A percentile compares a stretch with the other conserved stretches of the same genome.
phyloP scores from a whole-genome alignment of 1,139 yeast species.

The Waltiozyma solani region DNA sequence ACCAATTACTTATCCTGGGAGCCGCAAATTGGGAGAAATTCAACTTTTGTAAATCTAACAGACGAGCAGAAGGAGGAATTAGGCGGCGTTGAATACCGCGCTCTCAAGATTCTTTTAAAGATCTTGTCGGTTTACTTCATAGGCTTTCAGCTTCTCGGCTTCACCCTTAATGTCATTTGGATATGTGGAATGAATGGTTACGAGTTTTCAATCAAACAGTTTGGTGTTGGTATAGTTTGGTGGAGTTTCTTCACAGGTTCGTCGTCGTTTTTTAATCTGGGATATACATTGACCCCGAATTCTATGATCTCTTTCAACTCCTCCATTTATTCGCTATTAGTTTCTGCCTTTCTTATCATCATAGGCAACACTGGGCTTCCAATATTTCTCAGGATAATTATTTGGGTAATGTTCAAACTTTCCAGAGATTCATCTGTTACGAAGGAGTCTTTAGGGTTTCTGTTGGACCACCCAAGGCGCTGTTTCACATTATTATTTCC shows the following conservation, averaged over 20 bases:
- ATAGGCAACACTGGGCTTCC: constrained; percentile 96
- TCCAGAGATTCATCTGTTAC: constrained; percentile 57
- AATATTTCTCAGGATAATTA: constrained; percentile 60
- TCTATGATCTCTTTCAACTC: constrained; percentile 61
- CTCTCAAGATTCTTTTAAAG: constrained; percentile 65
- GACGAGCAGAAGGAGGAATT: constrained; percentile 85
- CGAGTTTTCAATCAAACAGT: constrained; percentile 30
- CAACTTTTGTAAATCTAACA: constrained; percentile 75
- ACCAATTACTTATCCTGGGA: constrained; percentile 75
- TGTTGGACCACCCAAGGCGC: constrained; percentile 93
- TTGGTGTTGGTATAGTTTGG: constrained; percentile 72
- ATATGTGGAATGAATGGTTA: constrained; percentile 36
- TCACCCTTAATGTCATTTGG: constrained; percentile 55
- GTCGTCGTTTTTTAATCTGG: constrained; percentile 77
- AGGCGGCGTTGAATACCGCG: constrained; percentile 95
- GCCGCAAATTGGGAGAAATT: constrained; percentile 87
- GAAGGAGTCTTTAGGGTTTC: constrained; percentile 73
- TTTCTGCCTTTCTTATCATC: constrained; percentile 60
- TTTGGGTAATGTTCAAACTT: constrained; percentile 67
- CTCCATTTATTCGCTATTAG: constrained; percentile 54
- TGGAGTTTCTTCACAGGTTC: constrained; percentile 84
- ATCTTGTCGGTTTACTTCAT: constrained; percentile 59
- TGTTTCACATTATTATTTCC: constrained; percentile 92
- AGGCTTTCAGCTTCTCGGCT: constrained; percentile 61
- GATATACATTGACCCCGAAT: constrained; percentile 68